Conservation (phyloP, 176 grass and related monocot species). For the Aechmea fasciata region DNA sequence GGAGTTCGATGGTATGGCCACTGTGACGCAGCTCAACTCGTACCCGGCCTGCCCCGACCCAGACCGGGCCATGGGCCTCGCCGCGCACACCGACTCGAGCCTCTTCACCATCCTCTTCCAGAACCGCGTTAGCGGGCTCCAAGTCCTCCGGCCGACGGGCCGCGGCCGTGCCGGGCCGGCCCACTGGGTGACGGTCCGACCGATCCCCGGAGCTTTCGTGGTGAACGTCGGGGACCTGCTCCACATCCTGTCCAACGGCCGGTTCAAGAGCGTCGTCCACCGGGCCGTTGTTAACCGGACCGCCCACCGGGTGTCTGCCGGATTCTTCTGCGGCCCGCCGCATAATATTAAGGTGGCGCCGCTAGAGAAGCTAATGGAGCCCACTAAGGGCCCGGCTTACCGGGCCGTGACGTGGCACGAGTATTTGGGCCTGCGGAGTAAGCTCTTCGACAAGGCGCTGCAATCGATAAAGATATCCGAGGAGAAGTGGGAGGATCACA, state of each 20-base stretch:
- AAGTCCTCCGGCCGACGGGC: conserved; percentile 43
- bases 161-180: conserved; percentile 7
- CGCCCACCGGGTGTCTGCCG: conserved; percentile 55
- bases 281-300: conserved; percentile 74
- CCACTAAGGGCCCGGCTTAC: conserved; percentile 31
- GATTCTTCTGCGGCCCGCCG: conserved; percentile 67
- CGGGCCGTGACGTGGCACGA: conserved; percentile 86
- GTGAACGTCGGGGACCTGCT: conserved; percentile 90
- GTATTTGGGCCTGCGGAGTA: conserved; percentile 62
- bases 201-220: conserved; percentile 41
- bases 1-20: conserved; percentile 28
- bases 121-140: conserved; percentile 74
- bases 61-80: conserved; percentile 65
- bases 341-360: conserved; percentile 44
- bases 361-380: conserved; percentile 29
- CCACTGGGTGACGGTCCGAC: conserved; percentile 72
- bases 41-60: conserved; percentile 92
- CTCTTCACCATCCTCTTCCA: conserved; percentile 88
- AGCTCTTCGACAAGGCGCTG: conserved; percentile 57
- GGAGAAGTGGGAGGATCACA: neutral
- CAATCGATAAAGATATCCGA: neutral
- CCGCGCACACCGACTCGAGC: conserved; percentile 90
- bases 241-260: conserved; percentile 87
- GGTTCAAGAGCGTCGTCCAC: conserved; percentile 75
- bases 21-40: conserved; percentile 31